These are phyloP conservation scores for Colletotrichum trifolii DNA, from an alignment of 2,329 filamentous ascomycete genomes.

Conservation along the genomic window DNA sequence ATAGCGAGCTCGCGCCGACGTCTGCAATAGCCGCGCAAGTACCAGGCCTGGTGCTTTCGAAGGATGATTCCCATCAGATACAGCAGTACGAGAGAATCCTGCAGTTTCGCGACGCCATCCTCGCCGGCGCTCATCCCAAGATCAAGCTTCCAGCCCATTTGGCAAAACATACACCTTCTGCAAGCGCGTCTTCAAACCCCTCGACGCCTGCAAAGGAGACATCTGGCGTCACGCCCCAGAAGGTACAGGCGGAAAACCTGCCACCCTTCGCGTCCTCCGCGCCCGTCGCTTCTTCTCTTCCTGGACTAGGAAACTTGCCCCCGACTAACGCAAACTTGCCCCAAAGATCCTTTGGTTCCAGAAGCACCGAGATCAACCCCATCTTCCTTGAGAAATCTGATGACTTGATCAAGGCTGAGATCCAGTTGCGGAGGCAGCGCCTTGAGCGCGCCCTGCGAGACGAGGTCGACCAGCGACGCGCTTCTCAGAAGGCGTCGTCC, in stretches of 20 bases:
- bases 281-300: conserved; percentile 47
- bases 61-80: conserved; percentile 67
- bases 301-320: conserved; percentile 39
- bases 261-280: conserved; percentile 50
- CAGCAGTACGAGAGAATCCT: conserved; percentile 84
- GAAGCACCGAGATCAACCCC: conserved; percentile 79
- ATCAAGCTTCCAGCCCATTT: conserved; percentile 65
- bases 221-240: conserved; percentile 19
- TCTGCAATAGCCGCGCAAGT: conserved; percentile 39
- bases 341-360: conserved; percentile 54
- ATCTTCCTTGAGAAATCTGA: conserved; percentile 89
- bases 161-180: conserved; percentile 37
- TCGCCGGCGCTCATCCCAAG: conserved; percentile 78
- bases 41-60: conserved; percentile 46
- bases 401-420: conserved; percentile 83
- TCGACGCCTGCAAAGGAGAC: conserved; percentile 19
- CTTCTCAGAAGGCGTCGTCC: conserved; percentile 53
- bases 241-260: conserved; percentile 44
- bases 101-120: conserved; percentile 81
- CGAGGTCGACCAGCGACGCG: conserved; percentile 74
- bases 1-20: conserved; percentile 33
- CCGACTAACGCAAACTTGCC: conserved; percentile 47
- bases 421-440: conserved; percentile 81
- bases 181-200: conserved; percentile 38
- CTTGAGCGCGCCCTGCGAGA: conserved; percentile 83